Evolutionary conservation across 169 alveolate genomes (phyloP).

Genomic region (Plasmodium malariae): DNA sequence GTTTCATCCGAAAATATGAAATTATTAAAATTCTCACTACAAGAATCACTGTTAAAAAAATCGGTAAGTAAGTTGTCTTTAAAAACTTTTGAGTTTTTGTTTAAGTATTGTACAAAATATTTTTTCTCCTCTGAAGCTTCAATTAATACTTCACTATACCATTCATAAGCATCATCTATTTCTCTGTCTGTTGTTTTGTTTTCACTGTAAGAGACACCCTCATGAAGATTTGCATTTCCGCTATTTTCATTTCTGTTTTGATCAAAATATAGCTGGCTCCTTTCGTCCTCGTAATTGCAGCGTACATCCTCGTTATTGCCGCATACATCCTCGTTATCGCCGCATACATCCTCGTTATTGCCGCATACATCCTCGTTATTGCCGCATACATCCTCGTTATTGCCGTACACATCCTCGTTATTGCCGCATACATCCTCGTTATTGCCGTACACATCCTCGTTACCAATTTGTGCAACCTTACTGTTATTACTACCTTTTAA

Average conservation of each 20-base stretch:
- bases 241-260: not conserved
- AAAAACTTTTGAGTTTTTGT: not conserved
- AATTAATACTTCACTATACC: not conserved
- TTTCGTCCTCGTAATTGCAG: too few relatives aligned
- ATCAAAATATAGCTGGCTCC: too few relatives aligned
- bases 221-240: not conserved
- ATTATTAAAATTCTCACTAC: not conserved
- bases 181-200: too few relatives aligned
- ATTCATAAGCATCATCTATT: not conserved
- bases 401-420: too few relatives aligned
- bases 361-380: too few relatives aligned
- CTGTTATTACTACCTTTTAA: not conserved
- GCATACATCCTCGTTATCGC: too few relatives aligned
- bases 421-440: too few relatives aligned
- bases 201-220: too few relatives aligned
- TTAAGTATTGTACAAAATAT: not conserved
- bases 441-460: not conserved
- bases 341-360: too few relatives aligned
- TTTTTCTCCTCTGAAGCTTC: not conserved
- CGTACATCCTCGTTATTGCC: too few relatives aligned
- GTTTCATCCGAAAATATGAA: constrained; percentile 1
- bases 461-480: not conserved
- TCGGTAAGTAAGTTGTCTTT: not conserved
- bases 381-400: too few relatives aligned
- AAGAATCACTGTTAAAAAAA: constrained; percentile 5